Percentiles rank a stretch among this genome's conserved stretches.
These are phyloP conservation scores for Solanum chilense DNA, from an alignment of 257 asterid genomes.

Conservation along the genomic window DNA sequence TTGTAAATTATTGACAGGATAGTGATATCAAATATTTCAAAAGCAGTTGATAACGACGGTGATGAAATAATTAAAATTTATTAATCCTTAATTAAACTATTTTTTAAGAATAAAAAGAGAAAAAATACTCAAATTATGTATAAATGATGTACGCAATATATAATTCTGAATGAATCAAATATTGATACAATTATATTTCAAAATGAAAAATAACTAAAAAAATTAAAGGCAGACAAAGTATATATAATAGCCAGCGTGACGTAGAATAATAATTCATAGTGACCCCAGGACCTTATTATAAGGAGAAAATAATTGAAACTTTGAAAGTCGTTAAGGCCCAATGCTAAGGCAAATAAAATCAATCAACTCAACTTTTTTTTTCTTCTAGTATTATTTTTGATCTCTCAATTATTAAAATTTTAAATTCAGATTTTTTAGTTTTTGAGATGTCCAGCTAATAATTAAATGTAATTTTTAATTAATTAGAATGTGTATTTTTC, in stretches of 20 bases:
- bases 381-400: neutral
- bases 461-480: neutral
- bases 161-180: neutral
- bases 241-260: neutral
- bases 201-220: no score
- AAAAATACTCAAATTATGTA: neutral
- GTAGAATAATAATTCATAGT: neutral
- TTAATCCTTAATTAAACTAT: neutral
- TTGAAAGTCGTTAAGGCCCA: neutral
- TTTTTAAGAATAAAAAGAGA: neutral
- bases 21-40: no score
- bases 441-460: neutral
- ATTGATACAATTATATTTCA: neutral
- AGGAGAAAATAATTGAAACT: neutral
- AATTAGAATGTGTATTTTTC: neutral
- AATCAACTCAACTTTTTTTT: neutral
- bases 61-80: no score
- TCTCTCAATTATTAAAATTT: neutral
- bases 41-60: no score
- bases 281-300: neutral
- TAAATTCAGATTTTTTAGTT: no score
- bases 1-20: neutral
- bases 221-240: neutral
- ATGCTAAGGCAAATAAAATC: neutral
- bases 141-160: neutral